Evolutionary conservation across 495 filamentous ascomycete genomes (phyloP), one percentile per base, ranked within the genome.

Genomic region (Trichoderma asperelloides): DNA sequence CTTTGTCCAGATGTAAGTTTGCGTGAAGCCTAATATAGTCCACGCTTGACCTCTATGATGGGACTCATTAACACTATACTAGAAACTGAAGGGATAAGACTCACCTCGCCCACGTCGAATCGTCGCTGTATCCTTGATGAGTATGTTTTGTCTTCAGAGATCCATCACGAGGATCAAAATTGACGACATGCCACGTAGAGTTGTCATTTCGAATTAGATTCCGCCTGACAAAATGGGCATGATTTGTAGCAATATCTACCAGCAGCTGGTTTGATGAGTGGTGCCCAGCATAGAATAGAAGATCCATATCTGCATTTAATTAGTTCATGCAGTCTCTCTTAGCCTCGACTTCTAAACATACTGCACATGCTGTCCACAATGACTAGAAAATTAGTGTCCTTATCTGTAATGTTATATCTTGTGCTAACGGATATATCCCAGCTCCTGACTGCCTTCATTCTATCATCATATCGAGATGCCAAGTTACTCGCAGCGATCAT

Each of bases 341-440:
- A 18, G 12, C 41, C 18, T 45, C 12, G 4, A 13, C 4, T 5
- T 16, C 18, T 12, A 16, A 6, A 55, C 49, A n/a, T 21, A 55
- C 49, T 80, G 65, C 79, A 71, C 80, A 81, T 81, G 69, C 79
- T 82, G 69, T 82, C 80, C 28, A 83, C 78, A 68, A 83, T 83
- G 23, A 83, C 76, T 2, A 74, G 69, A 63, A 79, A 80, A 9
- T 76, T 70, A 37, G 65, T 45, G 15, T 69, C 68, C 66, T 40
- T 70, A 67, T 73, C 69, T 2, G 55, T 68, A 45, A 72, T 69
- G n/a, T 55, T 66, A 43, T 76, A 75, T 1, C 75, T 71, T 39
- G 75, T 76, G 27, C 74, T 73, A 18, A 74, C 60, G 16, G 72
- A 71, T 55, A 25, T 55, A 21, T 74, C 72, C 79, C 78, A 82